Conservation (phyloP, 2,329 filamentous ascomycete species). For the Lachnellula occidentalis region DNA sequence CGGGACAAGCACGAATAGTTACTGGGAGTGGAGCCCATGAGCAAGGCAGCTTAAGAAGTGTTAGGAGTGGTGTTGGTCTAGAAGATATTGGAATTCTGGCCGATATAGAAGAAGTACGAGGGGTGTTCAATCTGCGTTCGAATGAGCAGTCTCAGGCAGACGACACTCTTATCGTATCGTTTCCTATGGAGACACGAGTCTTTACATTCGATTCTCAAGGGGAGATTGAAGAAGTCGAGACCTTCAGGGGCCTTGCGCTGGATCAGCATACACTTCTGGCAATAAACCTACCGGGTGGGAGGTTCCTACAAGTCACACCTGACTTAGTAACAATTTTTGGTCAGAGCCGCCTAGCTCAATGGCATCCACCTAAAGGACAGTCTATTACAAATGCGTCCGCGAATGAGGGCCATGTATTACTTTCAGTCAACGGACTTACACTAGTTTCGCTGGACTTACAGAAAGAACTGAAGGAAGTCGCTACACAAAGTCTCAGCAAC, state of each 20-base stretch:
- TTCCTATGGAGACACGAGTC: conserved; percentile 75
- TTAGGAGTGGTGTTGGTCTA: conserved; percentile 87
- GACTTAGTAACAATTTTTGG: conserved; percentile 58
- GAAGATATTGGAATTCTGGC: conserved; percentile 80
- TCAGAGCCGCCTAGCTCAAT: conserved; percentile 50
- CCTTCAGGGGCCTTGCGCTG: conserved; percentile 66
- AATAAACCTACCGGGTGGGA: conserved; percentile 55
- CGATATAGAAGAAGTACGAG: conserved; percentile 68
- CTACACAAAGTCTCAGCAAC: conserved; percentile 54
- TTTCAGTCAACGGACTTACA: conserved; percentile 71
- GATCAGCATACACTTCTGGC: conserved; percentile 67
- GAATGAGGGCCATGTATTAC: conserved; percentile 62
- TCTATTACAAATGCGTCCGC: conserved; percentile 74
- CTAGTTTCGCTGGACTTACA: conserved; percentile 64
- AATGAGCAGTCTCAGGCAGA: conserved; percentile 43
- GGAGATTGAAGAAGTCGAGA: conserved; percentile 80
- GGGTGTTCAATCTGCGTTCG: conserved; percentile 63
- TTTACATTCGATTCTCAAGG: conserved; percentile 72
- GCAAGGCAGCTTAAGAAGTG: conserved; percentile 82
- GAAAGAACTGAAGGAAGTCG: conserved; percentile 51
- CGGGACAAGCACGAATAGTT: conserved; percentile 88
- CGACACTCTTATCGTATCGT: conserved; percentile 75
- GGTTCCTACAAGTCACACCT: conserved; percentile 72
- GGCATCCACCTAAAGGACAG: conserved; percentile 46
- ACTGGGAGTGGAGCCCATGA: conserved; percentile 87